These are phyloP conservation scores for Cercospora beticola DNA, from an alignment of 2,329 filamentous ascomycete species.

Conservation along the genomic window DNA sequence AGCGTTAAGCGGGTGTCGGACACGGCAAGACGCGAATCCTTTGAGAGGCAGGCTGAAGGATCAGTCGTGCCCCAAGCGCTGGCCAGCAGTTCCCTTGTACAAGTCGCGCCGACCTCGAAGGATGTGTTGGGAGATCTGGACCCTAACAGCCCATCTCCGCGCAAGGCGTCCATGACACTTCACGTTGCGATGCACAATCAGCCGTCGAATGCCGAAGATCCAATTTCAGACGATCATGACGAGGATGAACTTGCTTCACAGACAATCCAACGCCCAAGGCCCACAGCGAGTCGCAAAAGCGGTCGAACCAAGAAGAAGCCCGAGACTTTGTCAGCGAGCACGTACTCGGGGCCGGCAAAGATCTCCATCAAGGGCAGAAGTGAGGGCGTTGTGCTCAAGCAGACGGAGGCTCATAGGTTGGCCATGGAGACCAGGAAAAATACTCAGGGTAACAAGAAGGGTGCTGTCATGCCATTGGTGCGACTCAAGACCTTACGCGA, in stretches of 20 bases:
- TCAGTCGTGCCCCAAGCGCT: constrained; percentile 49
- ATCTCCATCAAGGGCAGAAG: constrained; percentile 47
- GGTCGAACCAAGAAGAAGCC: constrained; percentile 27
- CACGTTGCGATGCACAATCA: constrained; percentile 6
- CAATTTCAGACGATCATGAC: constrained; percentile 11
- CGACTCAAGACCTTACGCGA: constrained; percentile 44
- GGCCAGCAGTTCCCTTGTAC: constrained; percentile 36
- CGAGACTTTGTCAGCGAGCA: constrained; percentile 30
- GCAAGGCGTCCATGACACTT: constrained; percentile 24
- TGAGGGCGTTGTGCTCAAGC: constrained; percentile 47
- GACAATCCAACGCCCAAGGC: constrained; percentile 15
- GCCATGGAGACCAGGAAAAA: constrained; percentile 48
- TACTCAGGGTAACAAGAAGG: constrained; percentile 53
- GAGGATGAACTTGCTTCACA: constrained; percentile 22
- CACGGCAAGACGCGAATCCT: constrained; percentile 42
- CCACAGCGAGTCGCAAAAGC: constrained; percentile 23
- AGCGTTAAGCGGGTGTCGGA: constrained; percentile 29
- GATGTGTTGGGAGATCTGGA: constrained; percentile 48
- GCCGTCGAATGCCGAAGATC: constrained; percentile 1
- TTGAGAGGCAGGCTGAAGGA: constrained; percentile 50
- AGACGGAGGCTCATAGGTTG: constrained; percentile 51
- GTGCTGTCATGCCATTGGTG: constrained; percentile 45
- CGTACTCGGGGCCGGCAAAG: constrained; percentile 39
- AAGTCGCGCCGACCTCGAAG: constrained; percentile 1
- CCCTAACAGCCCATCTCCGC: constrained; percentile 48